A percentile compares a stretch with the other conserved stretches of the same genome.
Evolutionary conservation across 2,329 filamentous ascomycete species (phyloP).

Genomic region (Exophiala sp.): DNA sequence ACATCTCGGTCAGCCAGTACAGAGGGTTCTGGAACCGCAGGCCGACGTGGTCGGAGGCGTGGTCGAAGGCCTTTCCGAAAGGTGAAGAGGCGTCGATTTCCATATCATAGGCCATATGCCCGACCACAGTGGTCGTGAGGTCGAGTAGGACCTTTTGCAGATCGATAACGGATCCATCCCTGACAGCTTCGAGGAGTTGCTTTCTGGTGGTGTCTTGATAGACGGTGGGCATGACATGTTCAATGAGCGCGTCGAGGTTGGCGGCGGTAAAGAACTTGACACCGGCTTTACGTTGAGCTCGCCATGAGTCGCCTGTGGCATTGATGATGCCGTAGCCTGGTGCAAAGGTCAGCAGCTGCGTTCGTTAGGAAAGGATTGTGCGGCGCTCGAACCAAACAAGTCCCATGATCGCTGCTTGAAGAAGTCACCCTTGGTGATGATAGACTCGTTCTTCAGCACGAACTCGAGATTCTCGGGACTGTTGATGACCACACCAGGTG

Average conservation of each 20-base stretch:
- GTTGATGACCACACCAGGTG: conserved; percentile 61
- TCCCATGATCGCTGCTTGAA: conserved; percentile 60
- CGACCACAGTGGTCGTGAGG: conserved; percentile 64
- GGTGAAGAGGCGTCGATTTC: conserved; percentile 61
- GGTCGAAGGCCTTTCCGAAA: conserved; percentile 60
- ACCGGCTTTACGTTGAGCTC: conserved; percentile 60
- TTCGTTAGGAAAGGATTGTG: neutral
- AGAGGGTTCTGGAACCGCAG: conserved; percentile 64
- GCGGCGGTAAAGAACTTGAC: conserved; percentile 55
- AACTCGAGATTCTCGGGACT: conserved; percentile 61
- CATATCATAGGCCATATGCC: conserved; percentile 67
- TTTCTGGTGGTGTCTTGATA: conserved; percentile 43
- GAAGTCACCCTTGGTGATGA: conserved; percentile 61
- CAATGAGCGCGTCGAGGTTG: conserved; percentile 57
- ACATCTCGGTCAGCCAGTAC: conserved; percentile 57
- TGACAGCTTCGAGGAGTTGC: conserved; percentile 35
- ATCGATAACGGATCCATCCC: conserved; percentile 43
- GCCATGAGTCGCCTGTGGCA: conserved; percentile 62
- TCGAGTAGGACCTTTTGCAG: conserved; percentile 61
- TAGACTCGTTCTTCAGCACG: conserved; percentile 58
- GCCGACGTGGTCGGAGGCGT: conserved; percentile 58
- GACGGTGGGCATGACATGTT: conserved; percentile 55
- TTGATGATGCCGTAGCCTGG: conserved; percentile 64
- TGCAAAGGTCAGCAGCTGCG: neutral
- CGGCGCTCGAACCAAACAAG: conserved; percentile 50